Evolutionary conservation across 495 filamentous ascomycete genomes (phyloP).

Genomic region (Clavariopsis aquatica): DNA sequence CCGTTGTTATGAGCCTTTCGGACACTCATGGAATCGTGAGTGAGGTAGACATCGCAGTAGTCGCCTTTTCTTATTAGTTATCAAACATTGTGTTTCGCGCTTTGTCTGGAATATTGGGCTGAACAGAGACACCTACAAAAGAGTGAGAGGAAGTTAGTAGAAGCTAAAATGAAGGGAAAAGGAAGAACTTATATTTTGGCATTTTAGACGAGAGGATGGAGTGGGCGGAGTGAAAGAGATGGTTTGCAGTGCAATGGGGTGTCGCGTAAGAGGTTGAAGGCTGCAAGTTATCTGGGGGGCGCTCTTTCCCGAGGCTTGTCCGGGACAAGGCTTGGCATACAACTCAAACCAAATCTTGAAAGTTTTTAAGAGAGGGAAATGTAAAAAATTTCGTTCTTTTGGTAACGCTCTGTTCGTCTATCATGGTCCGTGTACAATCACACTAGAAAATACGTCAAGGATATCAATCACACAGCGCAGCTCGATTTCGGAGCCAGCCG

Average conservation of each 20-base stretch:
- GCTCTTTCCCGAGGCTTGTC: neutral
- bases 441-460: neutral
- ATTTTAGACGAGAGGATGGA: constrained; percentile 50
- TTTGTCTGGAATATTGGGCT: neutral
- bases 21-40: constrained; percentile 99
- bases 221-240: neutral
- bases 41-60: constrained; percentile 99
- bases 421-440: neutral
- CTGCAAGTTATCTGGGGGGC: neutral
- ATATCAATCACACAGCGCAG: neutral
- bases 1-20: constrained; percentile 97
- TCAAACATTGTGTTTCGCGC: neutral
- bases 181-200: constrained; percentile 76
- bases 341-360: no score
- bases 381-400: neutral
- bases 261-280: neutral
- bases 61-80: constrained; percentile 62
- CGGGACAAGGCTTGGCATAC: neutral
- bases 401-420: constrained; percentile 1
- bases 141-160: constrained; percentile 61
- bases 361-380: neutral
- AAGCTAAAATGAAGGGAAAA: constrained; percentile 4
- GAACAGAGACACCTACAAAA: constrained; percentile 61
- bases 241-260: neutral
- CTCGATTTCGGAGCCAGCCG: neutral